Evolutionary conservation across 805 yeast genomes (phyloP).

Genomic region (Priceomyces melissophilus): DNA sequence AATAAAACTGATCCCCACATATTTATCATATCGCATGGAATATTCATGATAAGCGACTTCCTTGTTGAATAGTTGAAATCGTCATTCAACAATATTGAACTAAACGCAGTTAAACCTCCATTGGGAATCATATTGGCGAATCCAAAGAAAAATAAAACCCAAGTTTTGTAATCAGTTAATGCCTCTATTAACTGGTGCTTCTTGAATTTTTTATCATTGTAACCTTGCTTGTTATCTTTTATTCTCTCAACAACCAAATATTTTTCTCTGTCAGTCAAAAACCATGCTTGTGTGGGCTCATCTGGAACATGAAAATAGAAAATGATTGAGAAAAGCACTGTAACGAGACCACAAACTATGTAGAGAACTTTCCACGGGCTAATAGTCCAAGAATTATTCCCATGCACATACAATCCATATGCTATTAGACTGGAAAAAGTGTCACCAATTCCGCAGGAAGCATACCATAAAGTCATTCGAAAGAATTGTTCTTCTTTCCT

Average conservation of each 20-base stretch:
- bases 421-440: slow-evolving; percentile 32
- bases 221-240: slow-evolving; percentile 52
- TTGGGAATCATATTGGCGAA: neutral
- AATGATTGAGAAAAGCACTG: slow-evolving; percentile 29
- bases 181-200: slow-evolving; percentile 51
- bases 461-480: slow-evolving; percentile 32
- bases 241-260: slow-evolving; percentile 48
- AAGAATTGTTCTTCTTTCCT: slow-evolving; percentile 32
- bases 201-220: slow-evolving; percentile 52
- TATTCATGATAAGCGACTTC: slow-evolving; percentile 25
- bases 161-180: slow-evolving; percentile 32
- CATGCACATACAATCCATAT: slow-evolving; percentile 11
- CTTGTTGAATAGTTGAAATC: slow-evolving; percentile 12
- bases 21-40: slow-evolving; percentile 35
- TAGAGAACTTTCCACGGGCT: slow-evolving; percentile 41
- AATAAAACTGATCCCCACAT: slow-evolving; percentile 17
- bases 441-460: slow-evolving; percentile 30
- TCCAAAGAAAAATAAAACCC: slow-evolving; percentile 6
- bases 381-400: slow-evolving; percentile 12
- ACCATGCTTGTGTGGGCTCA: slow-evolving; percentile 33
- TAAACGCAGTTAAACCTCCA: neutral
- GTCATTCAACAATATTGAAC: slow-evolving; percentile 3
- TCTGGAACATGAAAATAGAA: slow-evolving; percentile 30
- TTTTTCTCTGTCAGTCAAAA: slow-evolving; percentile 39
- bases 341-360: slow-evolving; percentile 39